Evolutionary conservation across 805 yeast genomes (phyloP).

Genomic region (Wickerhamiella kazuoi): DNA sequence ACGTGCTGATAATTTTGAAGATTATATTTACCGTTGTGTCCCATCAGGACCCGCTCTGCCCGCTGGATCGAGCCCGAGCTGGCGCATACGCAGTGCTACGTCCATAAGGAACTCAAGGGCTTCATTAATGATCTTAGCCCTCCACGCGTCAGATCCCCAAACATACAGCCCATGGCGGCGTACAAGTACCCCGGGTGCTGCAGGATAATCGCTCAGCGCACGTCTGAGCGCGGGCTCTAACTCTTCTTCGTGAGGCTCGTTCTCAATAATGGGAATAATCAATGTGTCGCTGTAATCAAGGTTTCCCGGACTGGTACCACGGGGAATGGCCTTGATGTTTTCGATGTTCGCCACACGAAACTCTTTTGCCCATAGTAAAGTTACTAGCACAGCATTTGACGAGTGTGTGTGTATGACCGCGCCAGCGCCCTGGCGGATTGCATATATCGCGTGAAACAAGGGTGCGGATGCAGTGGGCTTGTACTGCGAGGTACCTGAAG

Average conservation of each 20-base stretch:
- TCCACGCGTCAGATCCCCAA: constrained; percentile 90
- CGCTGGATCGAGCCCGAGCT: constrained; percentile 31
- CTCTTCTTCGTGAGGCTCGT: constrained; percentile 77
- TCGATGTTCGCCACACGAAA: constrained; percentile 69
- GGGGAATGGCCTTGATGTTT: constrained; percentile 84
- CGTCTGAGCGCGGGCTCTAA: constrained; percentile 41
- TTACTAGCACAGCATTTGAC: constrained; percentile 66
- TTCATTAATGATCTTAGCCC: constrained; percentile 84
- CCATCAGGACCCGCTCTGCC: not conserved
- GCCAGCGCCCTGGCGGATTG: constrained; percentile 46
- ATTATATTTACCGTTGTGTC: too few relatives aligned
- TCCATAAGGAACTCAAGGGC: constrained; percentile 82
- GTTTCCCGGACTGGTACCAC: constrained; percentile 45
- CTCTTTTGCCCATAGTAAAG: constrained; percentile 50
- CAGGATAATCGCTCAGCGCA: constrained; percentile 55
- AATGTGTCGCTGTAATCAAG: constrained; percentile 56
- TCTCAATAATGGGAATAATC: constrained; percentile 78
- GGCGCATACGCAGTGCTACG: constrained; percentile 67
- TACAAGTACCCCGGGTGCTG: constrained; percentile 70
- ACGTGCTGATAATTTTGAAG: too few relatives aligned
- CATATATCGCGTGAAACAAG: constrained; percentile 56
- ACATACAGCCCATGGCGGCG: constrained; percentile 88
- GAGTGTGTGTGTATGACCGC: constrained; percentile 95
- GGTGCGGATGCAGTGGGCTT: constrained; percentile 95
- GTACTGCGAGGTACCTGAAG: constrained; percentile 43